A percentile compares a stretch with the other conserved stretches of the same genome.
phyloP scores from a whole-genome alignment of 2,329 filamentous ascomycete genomes.

The Fusarium lateritium region DNA sequence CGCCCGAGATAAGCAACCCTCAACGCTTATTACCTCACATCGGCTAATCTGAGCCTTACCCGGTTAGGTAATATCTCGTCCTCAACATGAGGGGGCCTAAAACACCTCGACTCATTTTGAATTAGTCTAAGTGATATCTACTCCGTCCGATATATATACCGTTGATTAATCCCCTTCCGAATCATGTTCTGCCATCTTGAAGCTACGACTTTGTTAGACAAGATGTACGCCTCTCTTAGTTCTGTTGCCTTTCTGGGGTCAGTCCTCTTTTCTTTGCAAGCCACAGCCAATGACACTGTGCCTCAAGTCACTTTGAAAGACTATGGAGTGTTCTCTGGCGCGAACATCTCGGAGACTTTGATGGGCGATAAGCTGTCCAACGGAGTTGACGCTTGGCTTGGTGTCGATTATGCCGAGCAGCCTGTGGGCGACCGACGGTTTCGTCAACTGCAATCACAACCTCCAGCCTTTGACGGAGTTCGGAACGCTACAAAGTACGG shows the following conservation, averaged over 20 bases:
- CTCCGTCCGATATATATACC: too few species aligned
- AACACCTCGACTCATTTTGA: too few species aligned
- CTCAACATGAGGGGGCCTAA: neutral
- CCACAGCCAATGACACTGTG: neutral
- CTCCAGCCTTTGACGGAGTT: neutral
- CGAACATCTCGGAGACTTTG: constrained; percentile 4
- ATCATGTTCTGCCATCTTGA: neutral
- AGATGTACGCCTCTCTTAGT: neutral
- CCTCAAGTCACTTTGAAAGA: constrained; percentile 10
- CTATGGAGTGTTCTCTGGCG: constrained; percentile 5
- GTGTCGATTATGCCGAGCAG: constrained; percentile 11
- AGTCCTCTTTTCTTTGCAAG: neutral
- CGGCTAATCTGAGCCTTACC: too few species aligned
- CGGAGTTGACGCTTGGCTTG: constrained; percentile 12
- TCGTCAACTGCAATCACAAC: neutral
- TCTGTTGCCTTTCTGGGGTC: neutral
- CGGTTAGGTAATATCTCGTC: neutral
- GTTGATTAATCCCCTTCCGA: too few species aligned
- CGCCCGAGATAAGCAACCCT: neutral
- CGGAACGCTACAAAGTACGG: constrained; percentile 12
- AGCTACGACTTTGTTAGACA: neutral
- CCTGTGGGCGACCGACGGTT: constrained; percentile 10
- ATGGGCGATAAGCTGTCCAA: neutral
- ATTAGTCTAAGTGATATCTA: too few species aligned
- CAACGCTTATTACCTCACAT: neutral